phyloP scores from a whole-genome alignment of 495 filamentous ascomycete genomes.

The Lasiosphaeria ovina region DNA sequence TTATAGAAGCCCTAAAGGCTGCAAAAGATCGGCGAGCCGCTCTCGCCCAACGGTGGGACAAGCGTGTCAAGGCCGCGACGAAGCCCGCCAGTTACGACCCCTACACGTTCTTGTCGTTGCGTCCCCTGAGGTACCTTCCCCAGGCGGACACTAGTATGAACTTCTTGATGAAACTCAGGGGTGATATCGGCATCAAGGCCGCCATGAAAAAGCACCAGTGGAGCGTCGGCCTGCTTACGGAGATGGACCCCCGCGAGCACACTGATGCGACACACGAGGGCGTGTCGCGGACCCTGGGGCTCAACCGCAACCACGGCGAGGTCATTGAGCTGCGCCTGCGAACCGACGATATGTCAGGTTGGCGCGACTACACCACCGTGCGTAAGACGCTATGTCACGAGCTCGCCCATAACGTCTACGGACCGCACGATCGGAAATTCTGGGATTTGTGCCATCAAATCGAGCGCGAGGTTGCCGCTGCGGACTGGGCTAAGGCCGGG shows the following conservation, averaged over 20 bases:
- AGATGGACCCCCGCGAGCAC: constrained; percentile 88
- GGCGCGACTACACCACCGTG: constrained; percentile 85
- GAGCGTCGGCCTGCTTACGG: constrained; percentile 81
- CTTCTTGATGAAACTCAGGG: constrained; percentile 75
- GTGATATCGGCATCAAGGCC: constrained; percentile 80
- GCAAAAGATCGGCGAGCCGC: constrained; percentile 11
- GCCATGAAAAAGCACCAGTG: constrained; percentile 83
- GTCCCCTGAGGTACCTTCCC: constrained; percentile 77
- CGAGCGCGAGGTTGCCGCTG: constrained; percentile 77
- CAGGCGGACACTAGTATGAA: constrained; percentile 60
- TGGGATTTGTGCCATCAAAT: constrained; percentile 85
- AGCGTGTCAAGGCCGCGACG: no score
- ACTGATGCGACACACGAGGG: constrained; percentile 65
- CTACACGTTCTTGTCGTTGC: constrained; percentile 75
- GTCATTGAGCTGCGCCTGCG: constrained; percentile 87
- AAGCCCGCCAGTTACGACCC: no score
- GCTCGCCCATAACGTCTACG: constrained; percentile 85
- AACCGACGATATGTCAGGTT: constrained; percentile 93
- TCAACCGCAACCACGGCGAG: constrained; percentile 86
- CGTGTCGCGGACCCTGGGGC: constrained; percentile 70
- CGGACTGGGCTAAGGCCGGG: constrained; percentile 73
- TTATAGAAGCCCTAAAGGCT: constrained; percentile 41
- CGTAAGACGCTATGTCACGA: constrained; percentile 93
- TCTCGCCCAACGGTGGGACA: no score
- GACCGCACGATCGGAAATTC: constrained; percentile 79